A percentile compares a stretch with the other conserved stretches of the same genome.
These are phyloP conservation scores for Backusella sp. DNA, from an alignment of 192 early-diverging fungal species.

Conservation along the genomic window DNA sequence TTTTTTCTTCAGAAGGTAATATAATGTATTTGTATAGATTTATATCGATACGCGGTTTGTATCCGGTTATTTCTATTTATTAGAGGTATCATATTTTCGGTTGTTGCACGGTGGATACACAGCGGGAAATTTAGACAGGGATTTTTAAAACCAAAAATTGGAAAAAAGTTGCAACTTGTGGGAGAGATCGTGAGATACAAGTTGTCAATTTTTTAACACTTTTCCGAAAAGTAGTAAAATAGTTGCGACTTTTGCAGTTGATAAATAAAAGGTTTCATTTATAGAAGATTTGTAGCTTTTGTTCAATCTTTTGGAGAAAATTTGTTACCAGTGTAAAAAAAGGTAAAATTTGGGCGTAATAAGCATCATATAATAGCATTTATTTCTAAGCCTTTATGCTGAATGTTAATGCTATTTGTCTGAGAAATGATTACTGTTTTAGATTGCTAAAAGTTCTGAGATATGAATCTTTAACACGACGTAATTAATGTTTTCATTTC, in stretches of 20 bases:
- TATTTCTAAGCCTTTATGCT: background rate
- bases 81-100: background rate
- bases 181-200: too few relatives aligned
- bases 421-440: background rate
- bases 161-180: too few relatives aligned
- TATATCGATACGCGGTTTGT: background rate
- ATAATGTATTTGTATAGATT: background rate
- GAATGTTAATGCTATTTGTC: background rate
- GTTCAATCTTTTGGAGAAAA: too few relatives aligned
- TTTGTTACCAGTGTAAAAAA: too few relatives aligned
- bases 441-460: background rate
- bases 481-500: background rate
- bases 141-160: too few relatives aligned
- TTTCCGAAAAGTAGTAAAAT: too few relatives aligned
- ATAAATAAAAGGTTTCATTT: too few relatives aligned
- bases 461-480: background rate
- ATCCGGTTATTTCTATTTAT: background rate
- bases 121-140: too few relatives aligned
- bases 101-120: background rate
- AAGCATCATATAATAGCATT: background rate
- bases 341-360: too few relatives aligned
- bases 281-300: too few relatives aligned
- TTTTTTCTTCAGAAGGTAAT: background rate
- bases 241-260: too few relatives aligned
- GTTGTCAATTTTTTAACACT: too few relatives aligned